These are phyloP conservation scores for Chrysochromulina tobinii DNA, from an alignment of 78 protist species.

Conservation along the genomic window DNA sequence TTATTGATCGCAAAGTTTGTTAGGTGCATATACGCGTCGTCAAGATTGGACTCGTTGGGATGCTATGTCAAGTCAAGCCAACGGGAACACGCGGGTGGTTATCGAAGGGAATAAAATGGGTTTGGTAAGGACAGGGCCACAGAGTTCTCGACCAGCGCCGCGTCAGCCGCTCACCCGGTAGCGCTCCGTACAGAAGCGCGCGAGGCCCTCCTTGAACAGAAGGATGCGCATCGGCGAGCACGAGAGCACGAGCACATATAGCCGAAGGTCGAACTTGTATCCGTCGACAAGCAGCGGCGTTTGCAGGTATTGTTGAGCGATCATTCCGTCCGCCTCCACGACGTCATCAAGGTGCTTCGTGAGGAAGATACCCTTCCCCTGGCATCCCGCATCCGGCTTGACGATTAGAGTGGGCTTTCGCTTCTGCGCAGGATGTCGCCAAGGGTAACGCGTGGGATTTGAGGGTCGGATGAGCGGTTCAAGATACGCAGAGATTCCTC, in stretches of 20 bases:
- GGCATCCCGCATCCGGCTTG: conserved; percentile 53
- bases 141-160: no score
- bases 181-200: background rate
- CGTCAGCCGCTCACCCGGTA: background rate
- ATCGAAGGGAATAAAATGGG: no score
- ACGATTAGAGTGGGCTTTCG: conserved; percentile 9
- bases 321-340: background rate
- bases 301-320: background rate
- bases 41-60: background rate
- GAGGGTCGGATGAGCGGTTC: no score
- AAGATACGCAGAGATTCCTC: no score
- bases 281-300: conserved; percentile 9
- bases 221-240: background rate
- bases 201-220: conserved; percentile 6
- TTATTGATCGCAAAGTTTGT: conserved; percentile 66
- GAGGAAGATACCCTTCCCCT: conserved; percentile 51
- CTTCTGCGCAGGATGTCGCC: background rate
- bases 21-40: conserved; percentile 51
- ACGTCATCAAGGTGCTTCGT: background rate
- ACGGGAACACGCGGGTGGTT: no score
- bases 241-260: background rate
- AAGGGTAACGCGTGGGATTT: no score
- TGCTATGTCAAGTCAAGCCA: background rate
- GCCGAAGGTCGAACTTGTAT: conserved; percentile 25
- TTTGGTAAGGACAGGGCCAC: no score